Evolutionary conservation across 2,329 filamentous ascomycete species (phyloP).

Genomic region (Nothophaeocryptopus gaeumannii): DNA sequence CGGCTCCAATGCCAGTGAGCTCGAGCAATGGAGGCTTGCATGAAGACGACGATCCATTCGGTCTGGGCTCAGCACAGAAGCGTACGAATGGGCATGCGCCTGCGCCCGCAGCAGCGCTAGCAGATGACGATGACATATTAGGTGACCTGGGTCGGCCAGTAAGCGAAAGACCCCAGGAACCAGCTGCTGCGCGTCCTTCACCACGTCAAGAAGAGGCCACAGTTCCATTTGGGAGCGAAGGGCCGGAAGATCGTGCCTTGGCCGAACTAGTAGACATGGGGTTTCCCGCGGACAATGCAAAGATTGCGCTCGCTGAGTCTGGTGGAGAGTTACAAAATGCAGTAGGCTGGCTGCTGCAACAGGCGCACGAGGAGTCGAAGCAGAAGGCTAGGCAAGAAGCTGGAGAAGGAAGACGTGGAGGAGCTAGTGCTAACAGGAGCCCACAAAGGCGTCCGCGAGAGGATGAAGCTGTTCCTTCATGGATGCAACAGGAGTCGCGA

Average conservation of each 20-base stretch:
- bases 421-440: conserved; percentile 18
- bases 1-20: conserved; percentile 1
- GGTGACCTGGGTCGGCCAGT: conserved; percentile 60
- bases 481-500: conserved; percentile 60
- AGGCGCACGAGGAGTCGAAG: conserved; percentile 81
- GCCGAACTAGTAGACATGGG: conserved; percentile 93
- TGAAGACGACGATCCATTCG: conserved; percentile 84
- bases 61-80: conserved; percentile 52
- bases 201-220: conserved; percentile 4
- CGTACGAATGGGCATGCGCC: conserved; percentile 26
- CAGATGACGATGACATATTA: conserved; percentile 57
- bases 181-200: conserved; percentile 4
- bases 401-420: conserved; percentile 22
- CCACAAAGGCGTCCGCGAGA: conserved; percentile 29
- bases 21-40: conserved; percentile 32
- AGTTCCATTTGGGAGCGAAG: conserved; percentile 16
- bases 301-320: conserved; percentile 73
- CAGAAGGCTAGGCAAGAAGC: conserved; percentile 56
- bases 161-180: conserved; percentile 41
- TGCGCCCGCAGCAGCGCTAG: conserved; percentile 15
- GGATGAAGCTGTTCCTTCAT: conserved; percentile 53
- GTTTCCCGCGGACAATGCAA: conserved; percentile 81
- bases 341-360: conserved; percentile 83
- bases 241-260: conserved; percentile 64
- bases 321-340: conserved; percentile 82